Conservation (phyloP, 2,329 filamentous ascomycete species). For the Drechslerella dactyloides region DNA sequence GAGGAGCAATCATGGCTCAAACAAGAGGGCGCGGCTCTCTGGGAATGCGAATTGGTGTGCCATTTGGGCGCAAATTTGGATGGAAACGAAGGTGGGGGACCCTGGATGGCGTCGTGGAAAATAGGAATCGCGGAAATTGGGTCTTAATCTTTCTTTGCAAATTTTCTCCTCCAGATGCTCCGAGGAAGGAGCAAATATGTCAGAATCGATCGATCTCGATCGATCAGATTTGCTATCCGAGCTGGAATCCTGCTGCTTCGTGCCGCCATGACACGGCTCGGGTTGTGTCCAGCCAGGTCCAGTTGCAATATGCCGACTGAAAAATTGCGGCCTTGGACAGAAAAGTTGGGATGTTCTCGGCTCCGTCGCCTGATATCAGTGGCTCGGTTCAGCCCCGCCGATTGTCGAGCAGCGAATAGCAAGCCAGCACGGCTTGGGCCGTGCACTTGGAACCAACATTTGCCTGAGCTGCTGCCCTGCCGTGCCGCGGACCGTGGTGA, state of each 20-base stretch:
- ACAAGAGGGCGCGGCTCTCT: slow-evolving; percentile 12
- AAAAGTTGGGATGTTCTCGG: no score
- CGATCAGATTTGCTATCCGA: neutral
- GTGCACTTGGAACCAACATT: slow-evolving; percentile 1
- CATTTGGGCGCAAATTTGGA: slow-evolving; percentile 1
- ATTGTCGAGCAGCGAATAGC: neutral
- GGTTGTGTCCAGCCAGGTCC: neutral
- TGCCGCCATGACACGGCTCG: neutral
- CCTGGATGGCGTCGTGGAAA: slow-evolving; percentile 1
- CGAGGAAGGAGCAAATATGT: slow-evolving; percentile 2
- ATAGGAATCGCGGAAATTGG: slow-evolving; percentile 7
- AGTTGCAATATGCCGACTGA: neutral
- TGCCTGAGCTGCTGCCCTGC: neutral
- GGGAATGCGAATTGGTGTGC: neutral
- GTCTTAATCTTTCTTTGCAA: neutral
- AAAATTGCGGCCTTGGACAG: no score
- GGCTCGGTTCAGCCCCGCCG: neutral
- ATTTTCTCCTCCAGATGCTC: neutral
- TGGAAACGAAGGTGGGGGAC: neutral
- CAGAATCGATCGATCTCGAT: slow-evolving; percentile 8
- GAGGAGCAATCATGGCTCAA: slow-evolving; percentile 21
- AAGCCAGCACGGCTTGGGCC: no score
- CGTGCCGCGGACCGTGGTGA: slow-evolving; percentile 3
- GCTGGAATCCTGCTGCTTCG: neutral
- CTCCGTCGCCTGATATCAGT: neutral